phyloP scores from a whole-genome alignment of 768 basidiomycete genomes.

The Mycena capillaripes region DNA sequence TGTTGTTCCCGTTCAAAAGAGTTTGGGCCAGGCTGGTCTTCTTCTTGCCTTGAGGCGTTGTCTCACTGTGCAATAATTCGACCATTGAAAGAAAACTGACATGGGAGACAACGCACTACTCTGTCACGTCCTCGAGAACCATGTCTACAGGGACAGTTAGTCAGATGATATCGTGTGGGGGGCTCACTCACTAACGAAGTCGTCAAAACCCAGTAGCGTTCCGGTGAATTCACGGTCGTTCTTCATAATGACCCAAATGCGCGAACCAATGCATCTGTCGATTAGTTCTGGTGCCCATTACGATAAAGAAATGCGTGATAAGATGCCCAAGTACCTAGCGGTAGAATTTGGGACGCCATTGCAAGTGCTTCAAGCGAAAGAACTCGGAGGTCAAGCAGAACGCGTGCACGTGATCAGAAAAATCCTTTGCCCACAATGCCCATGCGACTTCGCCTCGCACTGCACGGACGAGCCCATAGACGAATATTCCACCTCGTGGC shows the following conservation, averaged over 20 bases:
- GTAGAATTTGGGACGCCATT: constrained; percentile 96
- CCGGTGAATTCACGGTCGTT: constrained; percentile 97
- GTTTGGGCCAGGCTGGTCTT: constrained; percentile 90
- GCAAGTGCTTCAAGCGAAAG: background rate
- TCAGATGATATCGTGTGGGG: constrained; percentile 10
- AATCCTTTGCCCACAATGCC: constrained; percentile 64
- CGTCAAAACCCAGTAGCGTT: constrained; percentile 95
- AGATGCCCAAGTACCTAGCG: constrained; percentile 71
- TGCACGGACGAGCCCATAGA: constrained; percentile 82
- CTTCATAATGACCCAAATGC: constrained; percentile 99
- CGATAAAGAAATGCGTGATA: background rate
- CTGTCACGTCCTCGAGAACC: constrained; percentile 96
- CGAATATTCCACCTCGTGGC: constrained; percentile 91
- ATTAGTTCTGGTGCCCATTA: constrained; percentile 79
- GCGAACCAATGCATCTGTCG: constrained; percentile 96
- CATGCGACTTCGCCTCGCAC: constrained; percentile 86
- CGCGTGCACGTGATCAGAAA: background rate
- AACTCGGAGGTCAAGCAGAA: background rate
- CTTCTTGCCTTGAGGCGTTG: constrained; percentile 84
- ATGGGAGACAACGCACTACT: constrained; percentile 76
- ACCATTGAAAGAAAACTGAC: background rate
- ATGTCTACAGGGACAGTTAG: constrained; percentile 70
- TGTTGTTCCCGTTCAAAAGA: constrained; percentile 93
- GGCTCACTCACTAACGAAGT: constrained; percentile 92
- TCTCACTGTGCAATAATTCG: constrained; percentile 72